Evolutionary conservation across 345 rosid species (phyloP), one percentile per base, ranked within the genome.

Genomic region (Melaleuca quinquenervia): DNA sequence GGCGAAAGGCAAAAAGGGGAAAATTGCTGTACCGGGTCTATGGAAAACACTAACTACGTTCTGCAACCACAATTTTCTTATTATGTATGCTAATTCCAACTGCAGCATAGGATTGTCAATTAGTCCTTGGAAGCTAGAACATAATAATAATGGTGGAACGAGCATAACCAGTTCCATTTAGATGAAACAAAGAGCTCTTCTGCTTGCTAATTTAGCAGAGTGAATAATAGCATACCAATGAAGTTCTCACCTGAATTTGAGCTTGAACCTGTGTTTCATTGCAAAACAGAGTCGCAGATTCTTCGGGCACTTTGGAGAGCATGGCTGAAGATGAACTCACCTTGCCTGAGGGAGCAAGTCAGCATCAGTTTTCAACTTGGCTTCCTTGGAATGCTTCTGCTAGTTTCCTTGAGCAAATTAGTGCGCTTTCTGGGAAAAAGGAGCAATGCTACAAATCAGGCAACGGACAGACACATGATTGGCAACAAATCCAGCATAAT

Each of bases 301-400:
- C 86, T 82, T 52, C 84, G 54, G 78, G 82, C 27, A 52, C 41
- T 85, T 58, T 82, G 51, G 50, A 88, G 70, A 84, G 86, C 87
- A 58, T 91, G 95, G 96, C 89, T 64, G 44, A 89, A 88, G 80
- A 87, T 76, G 55, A 76, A 89, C 54, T 92, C 91, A 5, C 89
- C 87, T 24, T 95, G 98, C 86, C 85, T 93, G 87, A 85, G 91
- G 91, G 98, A 94, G 93, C 88, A 91, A 41, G 83, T 92, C 86
- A 92, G 87, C 94, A 83, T 93, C 64, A 82, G 55, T 62, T 21
- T 93, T 55, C 95, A 90, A 84, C 89, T 93, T 74, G 90, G 89
- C 26, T 95, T 94, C 89, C 83, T 93, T 20, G 95, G 87, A 75
- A 87, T 93, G 88, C 56, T 93, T 26, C 22, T 93, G 13, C 55